A percentile compares a stretch with the other conserved stretches of the same genome.
phyloP scores from a whole-genome alignment of 345 rosid genomes.

The Populus tremula region DNA sequence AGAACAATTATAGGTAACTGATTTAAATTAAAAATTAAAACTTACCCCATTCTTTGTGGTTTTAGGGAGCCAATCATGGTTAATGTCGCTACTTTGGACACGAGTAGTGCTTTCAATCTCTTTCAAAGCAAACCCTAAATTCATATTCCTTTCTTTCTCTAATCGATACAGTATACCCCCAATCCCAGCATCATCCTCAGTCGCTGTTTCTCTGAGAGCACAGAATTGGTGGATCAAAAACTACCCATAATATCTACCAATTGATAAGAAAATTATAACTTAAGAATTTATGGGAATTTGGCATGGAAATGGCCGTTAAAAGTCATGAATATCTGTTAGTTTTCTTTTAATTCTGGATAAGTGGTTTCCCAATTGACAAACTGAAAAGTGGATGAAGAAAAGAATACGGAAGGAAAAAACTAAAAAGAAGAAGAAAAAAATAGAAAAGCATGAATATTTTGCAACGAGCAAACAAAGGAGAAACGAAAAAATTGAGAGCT shows the following conservation, averaged over 20 bases:
- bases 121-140: conserved; percentile 54
- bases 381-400: not conserved
- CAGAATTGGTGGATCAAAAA: conserved; percentile 7
- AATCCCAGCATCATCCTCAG: conserved; percentile 55
- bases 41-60: conserved; percentile 48
- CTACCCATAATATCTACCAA: not conserved
- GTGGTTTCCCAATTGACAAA: not conserved
- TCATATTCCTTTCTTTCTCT: conserved; percentile 76
- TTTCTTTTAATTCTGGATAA: not conserved
- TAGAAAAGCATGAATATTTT: not conserved
- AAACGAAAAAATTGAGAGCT: conserved; percentile 4
- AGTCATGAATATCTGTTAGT: not conserved
- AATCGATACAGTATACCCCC: conserved; percentile 78
- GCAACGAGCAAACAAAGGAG: not conserved
- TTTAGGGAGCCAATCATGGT: conserved; percentile 37
- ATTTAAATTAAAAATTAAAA: conserved; percentile 13
- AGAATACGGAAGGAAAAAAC: not conserved
- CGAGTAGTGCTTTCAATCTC: conserved; percentile 36
- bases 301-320: not conserved
- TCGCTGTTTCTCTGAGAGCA: conserved; percentile 51
- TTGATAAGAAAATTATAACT: not conserved
- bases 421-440: not conserved
- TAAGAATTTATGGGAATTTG: not conserved
- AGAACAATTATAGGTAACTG: not conserved
- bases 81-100: conserved; percentile 18